Conservation (phyloP, 2,329 filamentous ascomycete genomes). For the Ceratocystiopsis sp. region DNA sequence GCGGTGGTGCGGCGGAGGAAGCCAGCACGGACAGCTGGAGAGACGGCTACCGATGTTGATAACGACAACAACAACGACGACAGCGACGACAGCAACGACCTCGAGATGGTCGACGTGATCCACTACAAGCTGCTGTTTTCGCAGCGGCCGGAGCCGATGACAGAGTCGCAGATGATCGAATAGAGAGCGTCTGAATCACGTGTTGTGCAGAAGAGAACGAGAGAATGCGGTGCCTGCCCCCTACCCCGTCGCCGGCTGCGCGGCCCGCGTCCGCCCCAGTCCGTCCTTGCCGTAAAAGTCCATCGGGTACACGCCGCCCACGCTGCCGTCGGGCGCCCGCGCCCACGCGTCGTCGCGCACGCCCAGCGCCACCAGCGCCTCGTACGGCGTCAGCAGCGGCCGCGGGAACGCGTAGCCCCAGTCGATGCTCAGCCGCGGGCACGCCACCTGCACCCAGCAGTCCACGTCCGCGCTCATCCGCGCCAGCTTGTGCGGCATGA, state of each 20-base stretch:
- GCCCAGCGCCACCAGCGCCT: conserved; percentile 80
- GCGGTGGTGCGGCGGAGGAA: conserved; percentile 53
- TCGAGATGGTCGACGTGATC: conserved; percentile 79
- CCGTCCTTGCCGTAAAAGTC: conserved; percentile 94
- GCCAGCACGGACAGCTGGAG: conserved; percentile 9
- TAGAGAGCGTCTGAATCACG: too few relatives aligned
- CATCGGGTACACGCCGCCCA: conserved; percentile 74
- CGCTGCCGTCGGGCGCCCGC: conserved; percentile 30
- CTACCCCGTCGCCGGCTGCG: not conserved
- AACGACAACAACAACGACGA: conserved; percentile 21
- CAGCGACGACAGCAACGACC: conserved; percentile 27
- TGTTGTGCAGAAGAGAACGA: too few relatives aligned
- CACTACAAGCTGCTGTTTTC: conserved; percentile 78
- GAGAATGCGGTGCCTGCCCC: not conserved
- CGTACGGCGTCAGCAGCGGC: conserved; percentile 82
- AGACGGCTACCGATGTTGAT: conserved; percentile 8
- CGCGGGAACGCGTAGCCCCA: conserved; percentile 94
- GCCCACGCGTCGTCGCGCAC: conserved; percentile 53
- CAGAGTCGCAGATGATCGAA: conserved; percentile 11
- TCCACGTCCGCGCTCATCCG: conserved; percentile 79
- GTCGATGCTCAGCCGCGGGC: conserved; percentile 91
- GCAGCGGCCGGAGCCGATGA: conserved; percentile 69
- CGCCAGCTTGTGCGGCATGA: conserved; percentile 87
- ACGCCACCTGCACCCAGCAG: conserved; percentile 97
- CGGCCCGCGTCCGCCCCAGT: conserved; percentile 56